Base-by-base conservation (phyloP, 805 yeast species). In the Starmerella apicola region DNA sequence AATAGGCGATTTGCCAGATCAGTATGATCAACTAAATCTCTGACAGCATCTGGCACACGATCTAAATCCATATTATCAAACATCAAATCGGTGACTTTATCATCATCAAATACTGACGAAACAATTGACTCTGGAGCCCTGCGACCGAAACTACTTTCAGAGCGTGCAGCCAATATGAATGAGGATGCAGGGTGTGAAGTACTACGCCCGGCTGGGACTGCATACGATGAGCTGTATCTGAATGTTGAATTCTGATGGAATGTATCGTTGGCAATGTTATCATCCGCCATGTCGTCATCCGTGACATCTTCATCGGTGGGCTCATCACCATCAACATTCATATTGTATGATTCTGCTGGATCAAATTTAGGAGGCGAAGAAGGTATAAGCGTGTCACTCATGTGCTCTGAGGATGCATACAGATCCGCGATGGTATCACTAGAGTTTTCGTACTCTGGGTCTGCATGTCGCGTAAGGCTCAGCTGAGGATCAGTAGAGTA, bases 1-100 rank as follows among this genome's bases (percentile, higher is more conserved):
- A 63, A 44, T 26, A 42, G 32, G 17, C 60, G 53, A 8, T 41
- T 43, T 32, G 54, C 41, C 15, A 54, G 42, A 18, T 46, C 51
- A 9, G 35, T 41, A 20, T 43, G 42, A 36, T 54, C 46, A 24
- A 45, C 44, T 30, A 64, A 50, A 37, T 63, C 68, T 5, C 41
- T 49, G 32, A 62, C 47, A 22, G 58, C 64, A 7, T 37, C 45
- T 1, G 68, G 68, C 7, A 65, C 46, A 21, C 49, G 43, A 1
- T 33, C 36, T 12, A 63, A 40, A 6, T 49, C 51, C n/a, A 46
- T 38, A 12, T 45, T 41, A 27, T 49, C 51, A 12, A 57, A 46
- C n/a, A 47, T 36, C 30, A 49, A 13, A 15, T n/a, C 32, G 1
- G 33, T 23, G 15, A n/a, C 26, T 2, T 13, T 26, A 15, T 39